These are phyloP conservation scores for Kluyveromyces sp. DNA, from an alignment of 1,139 yeast genomes.

Conservation along the genomic window DNA sequence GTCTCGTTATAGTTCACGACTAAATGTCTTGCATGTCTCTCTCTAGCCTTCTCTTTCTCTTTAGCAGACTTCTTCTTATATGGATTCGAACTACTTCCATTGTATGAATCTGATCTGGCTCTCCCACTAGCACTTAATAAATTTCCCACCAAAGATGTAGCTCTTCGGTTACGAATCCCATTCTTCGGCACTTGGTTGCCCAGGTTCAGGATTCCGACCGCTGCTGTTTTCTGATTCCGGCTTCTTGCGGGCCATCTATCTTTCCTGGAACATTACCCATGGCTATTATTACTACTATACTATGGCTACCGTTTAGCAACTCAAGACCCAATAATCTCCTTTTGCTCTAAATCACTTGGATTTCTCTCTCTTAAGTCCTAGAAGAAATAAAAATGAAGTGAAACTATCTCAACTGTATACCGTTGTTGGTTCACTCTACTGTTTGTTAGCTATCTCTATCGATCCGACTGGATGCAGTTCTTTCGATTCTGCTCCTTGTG, in stretches of 20 bases:
- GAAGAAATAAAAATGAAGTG: too few species aligned
- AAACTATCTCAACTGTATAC: too few species aligned
- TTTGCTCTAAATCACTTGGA: background rate
- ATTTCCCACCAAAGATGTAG: conserved; percentile 22
- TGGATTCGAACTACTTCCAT: conserved; percentile 3
- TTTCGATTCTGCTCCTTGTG: background rate
- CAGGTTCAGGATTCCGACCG: conserved; percentile 6
- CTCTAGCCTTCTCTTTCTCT: conserved; percentile 47
- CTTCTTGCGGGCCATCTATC: conserved; percentile 30
- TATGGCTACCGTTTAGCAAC: too few species aligned
- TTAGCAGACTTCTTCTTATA: conserved; percentile 34
- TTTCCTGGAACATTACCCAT: conserved; percentile 61
- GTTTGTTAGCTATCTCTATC: background rate
- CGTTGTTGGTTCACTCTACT: too few species aligned
- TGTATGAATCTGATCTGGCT: conserved; percentile 10
- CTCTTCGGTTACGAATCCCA: conserved; percentile 15
- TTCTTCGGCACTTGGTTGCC: conserved; percentile 4
- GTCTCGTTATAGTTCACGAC: conserved; percentile 51
- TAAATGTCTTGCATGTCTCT: conserved; percentile 47
- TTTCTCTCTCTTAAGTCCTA: background rate
- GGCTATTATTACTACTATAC: background rate
- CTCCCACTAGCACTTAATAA: conserved; percentile 16
- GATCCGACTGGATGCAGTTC: background rate
- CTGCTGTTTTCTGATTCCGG: conserved; percentile 6
- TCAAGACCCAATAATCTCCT: too few species aligned